Conservation (phyloP, 2,329 filamentous ascomycete genomes). For the Diaporthe sp. region DNA sequence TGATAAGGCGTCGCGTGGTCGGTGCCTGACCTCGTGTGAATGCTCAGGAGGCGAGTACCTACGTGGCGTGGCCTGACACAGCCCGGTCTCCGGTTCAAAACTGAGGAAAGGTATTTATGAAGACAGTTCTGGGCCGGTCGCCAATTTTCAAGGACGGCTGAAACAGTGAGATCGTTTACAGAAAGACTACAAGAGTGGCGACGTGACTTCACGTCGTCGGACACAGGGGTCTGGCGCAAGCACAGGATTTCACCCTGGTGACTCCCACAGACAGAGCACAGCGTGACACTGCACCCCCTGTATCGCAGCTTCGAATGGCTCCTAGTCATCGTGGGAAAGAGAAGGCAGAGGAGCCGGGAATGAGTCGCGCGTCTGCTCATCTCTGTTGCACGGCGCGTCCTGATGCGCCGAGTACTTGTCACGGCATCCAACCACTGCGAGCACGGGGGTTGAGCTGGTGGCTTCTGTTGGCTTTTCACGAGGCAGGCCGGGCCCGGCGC, state of each 20-base stretch:
- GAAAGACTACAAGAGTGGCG: background rate
- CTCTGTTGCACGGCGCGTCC: background rate
- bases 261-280: background rate
- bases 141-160: background rate
- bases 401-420: background rate
- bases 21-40: slow-evolving; percentile 11
- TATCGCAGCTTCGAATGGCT: background rate
- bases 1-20: slow-evolving; percentile 17
- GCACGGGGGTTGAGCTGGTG: slow-evolving; percentile 39
- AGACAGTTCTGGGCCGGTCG: background rate
- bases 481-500: slow-evolving; percentile 8
- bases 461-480: slow-evolving; percentile 13
- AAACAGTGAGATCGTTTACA: background rate
- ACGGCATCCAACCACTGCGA: slow-evolving; percentile 40
- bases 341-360: background rate
- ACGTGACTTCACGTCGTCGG: background rate
- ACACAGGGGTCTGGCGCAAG: background rate
- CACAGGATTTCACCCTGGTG: background rate
- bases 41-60: background rate
- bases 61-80: slow-evolving; percentile 12
- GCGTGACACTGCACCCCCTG: background rate
- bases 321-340: background rate
- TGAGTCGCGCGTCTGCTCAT: slow-evolving; percentile 7
- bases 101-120: background rate
- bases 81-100: background rate